phyloP scores from a whole-genome alignment of 2,329 filamentous ascomycete species.

The Stenocarpella maydis region DNA sequence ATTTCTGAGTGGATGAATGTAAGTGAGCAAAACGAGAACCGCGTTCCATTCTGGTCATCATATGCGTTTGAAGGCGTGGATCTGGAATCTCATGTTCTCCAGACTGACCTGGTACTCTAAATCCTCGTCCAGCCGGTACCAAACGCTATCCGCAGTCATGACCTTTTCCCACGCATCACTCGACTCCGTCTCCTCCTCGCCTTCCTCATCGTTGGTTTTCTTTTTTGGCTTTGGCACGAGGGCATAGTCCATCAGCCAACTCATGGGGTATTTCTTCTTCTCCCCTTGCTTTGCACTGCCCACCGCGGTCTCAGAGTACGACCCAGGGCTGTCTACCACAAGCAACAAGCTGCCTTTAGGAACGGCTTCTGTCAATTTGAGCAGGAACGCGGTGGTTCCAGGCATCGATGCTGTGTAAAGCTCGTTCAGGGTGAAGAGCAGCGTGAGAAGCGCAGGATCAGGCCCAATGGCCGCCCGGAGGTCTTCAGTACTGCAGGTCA shows the following conservation, averaged over 20 bases:
- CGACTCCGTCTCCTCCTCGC: background rate
- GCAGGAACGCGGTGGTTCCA: slow-evolving; percentile 30
- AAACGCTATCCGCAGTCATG: slow-evolving; percentile 22
- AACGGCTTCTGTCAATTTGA: slow-evolving; percentile 19
- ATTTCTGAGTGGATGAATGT: background rate
- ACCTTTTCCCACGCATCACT: slow-evolving; percentile 33
- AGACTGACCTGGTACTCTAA: slow-evolving; percentile 33
- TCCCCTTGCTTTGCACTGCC: slow-evolving; percentile 23
- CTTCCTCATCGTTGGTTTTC: slow-evolving; percentile 4
- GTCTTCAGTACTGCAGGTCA: slow-evolving; percentile 20
- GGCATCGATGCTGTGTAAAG: slow-evolving; percentile 34
- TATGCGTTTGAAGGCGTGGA: slow-evolving; percentile 34
- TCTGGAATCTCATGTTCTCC: slow-evolving; percentile 36
- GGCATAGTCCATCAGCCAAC: slow-evolving; percentile 35
- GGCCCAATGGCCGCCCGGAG: slow-evolving; percentile 25
- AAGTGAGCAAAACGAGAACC: background rate
- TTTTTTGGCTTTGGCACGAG: slow-evolving; percentile 27
- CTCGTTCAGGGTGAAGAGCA: slow-evolving; percentile 35
- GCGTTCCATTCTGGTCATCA: background rate
- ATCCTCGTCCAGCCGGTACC: slow-evolving; percentile 29
- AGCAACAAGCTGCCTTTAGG: slow-evolving; percentile 33
- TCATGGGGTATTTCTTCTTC: slow-evolving; percentile 33
- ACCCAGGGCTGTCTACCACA: slow-evolving; percentile 33
- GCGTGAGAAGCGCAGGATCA: slow-evolving; percentile 29
- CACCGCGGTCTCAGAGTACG: slow-evolving; percentile 2